These are phyloP conservation scores for Chamaecyparis obtusa DNA, from an alignment of 75 land plant genomes.

Conservation along the genomic window DNA sequence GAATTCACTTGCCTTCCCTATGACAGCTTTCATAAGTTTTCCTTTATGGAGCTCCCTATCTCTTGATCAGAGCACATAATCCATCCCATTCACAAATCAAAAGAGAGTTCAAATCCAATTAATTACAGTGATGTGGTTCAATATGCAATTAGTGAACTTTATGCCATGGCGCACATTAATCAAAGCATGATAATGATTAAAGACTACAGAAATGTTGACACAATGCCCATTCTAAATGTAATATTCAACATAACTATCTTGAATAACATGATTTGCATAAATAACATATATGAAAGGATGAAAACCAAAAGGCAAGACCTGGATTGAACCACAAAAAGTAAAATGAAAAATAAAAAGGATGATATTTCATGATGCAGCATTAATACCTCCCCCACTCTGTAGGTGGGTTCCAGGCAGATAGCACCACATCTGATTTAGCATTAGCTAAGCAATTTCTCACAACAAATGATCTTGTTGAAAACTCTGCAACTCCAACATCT, in stretches of 20 bases:
- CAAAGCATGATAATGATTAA: neutral
- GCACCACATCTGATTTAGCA: constrained; percentile 84
- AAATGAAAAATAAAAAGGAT: neutral
- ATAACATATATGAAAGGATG: neutral
- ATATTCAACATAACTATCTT: neutral
- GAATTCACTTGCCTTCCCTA: neutral
- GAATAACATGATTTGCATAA: neutral
- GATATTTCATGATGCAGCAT: neutral
- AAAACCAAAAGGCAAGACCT: neutral
- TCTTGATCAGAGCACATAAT: constrained; percentile 1
- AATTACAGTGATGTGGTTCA: neutral
- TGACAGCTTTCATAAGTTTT: neutral
- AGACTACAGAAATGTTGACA: neutral
- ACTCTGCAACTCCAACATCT: constrained; percentile 88
- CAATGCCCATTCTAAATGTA: neutral
- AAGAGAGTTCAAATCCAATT: neutral
- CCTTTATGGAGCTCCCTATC: neutral
- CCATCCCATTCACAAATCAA: neutral
- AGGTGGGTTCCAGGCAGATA: constrained; percentile 98
- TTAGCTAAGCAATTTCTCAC: constrained; percentile 81
- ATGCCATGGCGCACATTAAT: neutral
- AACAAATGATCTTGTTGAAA: constrained; percentile 86
- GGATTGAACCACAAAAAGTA: neutral
- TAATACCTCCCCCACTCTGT: constrained; percentile 93
- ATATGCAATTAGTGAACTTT: neutral